phyloP scores from a whole-genome alignment of 768 basidiomycete species.

The Favolaschia claudopus region DNA sequence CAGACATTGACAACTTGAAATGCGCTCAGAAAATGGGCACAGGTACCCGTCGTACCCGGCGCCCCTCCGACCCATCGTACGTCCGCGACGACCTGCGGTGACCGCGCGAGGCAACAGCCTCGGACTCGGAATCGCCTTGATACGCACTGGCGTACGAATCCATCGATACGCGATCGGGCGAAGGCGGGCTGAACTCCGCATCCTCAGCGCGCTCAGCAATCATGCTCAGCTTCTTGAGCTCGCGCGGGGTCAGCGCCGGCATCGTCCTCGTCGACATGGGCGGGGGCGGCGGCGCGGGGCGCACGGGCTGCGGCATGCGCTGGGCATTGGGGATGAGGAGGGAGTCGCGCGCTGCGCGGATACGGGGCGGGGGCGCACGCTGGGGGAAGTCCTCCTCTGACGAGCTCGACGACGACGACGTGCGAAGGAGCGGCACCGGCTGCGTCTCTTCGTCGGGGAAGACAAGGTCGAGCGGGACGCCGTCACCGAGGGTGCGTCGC shows the following conservation, averaged over 20 bases:
- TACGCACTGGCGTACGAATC: conserved; percentile 22
- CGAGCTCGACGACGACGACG: not conserved
- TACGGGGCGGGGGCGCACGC: conserved; percentile 10
- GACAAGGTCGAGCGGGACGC: conserved; percentile 66
- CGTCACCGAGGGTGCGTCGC: conserved; percentile 66
- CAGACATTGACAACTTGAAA: too few species aligned
- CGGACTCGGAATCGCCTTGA: conserved; percentile 23
- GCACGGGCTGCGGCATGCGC: not conserved
- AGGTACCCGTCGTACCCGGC: conserved; percentile 16
- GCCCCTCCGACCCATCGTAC: conserved; percentile 4
- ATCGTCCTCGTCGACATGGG: too few species aligned
- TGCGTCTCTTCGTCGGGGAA: conserved; percentile 47
- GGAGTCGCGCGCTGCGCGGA: conserved; percentile 24
- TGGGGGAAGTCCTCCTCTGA: conserved; percentile 14
- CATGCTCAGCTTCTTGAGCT: conserved; percentile 25
- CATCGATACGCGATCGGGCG: conserved; percentile 6
- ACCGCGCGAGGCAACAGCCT: not conserved
- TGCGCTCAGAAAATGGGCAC: conserved; percentile 18
- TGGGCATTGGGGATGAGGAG: not conserved
- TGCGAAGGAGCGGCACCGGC: not conserved
- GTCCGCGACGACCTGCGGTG: conserved; percentile 4
- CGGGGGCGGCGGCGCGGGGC: conserved; percentile 9
- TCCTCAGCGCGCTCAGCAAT: conserved; percentile 23
- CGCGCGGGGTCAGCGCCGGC: conserved; percentile 7
- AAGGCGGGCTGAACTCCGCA: not conserved